Evolutionary conservation across 495 filamentous ascomycete genomes (phyloP).

Genomic region (Aspergillus taichungensis): DNA sequence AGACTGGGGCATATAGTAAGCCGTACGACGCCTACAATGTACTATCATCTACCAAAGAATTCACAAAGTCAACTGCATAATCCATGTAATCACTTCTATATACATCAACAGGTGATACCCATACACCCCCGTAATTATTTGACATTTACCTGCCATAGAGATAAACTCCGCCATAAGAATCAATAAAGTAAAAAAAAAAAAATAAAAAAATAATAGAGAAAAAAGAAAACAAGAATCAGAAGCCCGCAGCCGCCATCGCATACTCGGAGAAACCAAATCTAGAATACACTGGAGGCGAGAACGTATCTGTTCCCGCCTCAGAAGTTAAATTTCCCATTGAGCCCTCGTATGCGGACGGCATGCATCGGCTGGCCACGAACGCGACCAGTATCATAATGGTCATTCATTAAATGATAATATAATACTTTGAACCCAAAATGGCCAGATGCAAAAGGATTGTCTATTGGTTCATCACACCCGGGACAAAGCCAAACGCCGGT

Average conservation of each 20-base stretch:
- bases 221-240: constrained; percentile 1
- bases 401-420: constrained; percentile 38
- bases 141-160: constrained; percentile 4
- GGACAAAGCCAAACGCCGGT: too few relatives aligned
- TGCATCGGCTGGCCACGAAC: constrained; percentile 21
- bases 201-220: not conserved
- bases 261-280: constrained; percentile 2
- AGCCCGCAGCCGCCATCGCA: constrained; percentile 6
- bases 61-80: not conserved
- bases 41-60: too few relatives aligned
- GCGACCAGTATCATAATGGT: constrained; percentile 34
- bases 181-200: not conserved
- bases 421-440: constrained; percentile 11
- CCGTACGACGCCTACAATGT: too few relatives aligned
- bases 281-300: constrained; percentile 10
- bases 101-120: constrained; percentile 2
- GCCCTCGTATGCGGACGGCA: constrained; percentile 1
- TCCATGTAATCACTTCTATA: constrained; percentile 1
- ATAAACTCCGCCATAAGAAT: too few relatives aligned
- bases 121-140: constrained; percentile 12
- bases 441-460: not conserved
- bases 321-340: too few relatives aligned
- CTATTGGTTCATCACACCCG: too few relatives aligned
- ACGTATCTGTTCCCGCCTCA: too few relatives aligned
- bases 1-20: too few relatives aligned